These are phyloP conservation scores for Polytrichum formosum DNA, from an alignment of 225 moss, liverwort and hornwort genomes.

Conservation along the genomic window DNA sequence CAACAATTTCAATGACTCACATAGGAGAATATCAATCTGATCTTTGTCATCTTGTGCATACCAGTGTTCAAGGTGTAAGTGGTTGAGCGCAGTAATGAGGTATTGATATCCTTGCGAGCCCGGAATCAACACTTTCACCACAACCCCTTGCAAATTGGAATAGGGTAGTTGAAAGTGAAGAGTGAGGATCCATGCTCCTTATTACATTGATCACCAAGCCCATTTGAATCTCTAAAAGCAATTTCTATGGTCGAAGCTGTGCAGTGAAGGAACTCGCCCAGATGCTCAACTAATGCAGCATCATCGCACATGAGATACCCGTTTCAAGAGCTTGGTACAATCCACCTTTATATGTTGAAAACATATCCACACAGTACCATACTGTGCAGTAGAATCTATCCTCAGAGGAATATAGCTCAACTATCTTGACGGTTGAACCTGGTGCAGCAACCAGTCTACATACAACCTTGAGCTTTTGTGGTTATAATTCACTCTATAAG, in stretches of 20 bases:
- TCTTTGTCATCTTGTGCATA: neutral
- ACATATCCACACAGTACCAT: too few relatives aligned
- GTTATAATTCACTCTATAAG: too few relatives aligned
- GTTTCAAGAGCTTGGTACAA: neutral
- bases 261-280: neutral
- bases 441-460: too few relatives aligned
- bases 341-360: neutral
- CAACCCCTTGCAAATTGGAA: neutral
- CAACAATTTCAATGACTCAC: neutral
- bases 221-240: neutral
- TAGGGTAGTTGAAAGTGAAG: neutral
- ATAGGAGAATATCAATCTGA: neutral
- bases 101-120: neutral
- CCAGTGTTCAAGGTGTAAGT: neutral
- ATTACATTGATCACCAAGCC: neutral
- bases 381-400: too few relatives aligned
- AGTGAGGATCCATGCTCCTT: neutral
- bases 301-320: neutral
- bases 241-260: neutral
- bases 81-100: neutral
- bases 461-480: too few relatives aligned
- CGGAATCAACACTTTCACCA: neutral
- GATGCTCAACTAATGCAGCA: neutral
- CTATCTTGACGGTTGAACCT: too few relatives aligned
- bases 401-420: too few relatives aligned